These are phyloP conservation scores for Xylaria longipes DNA, from an alignment of 495 filamentous ascomycete species.

Conservation along the genomic window DNA sequence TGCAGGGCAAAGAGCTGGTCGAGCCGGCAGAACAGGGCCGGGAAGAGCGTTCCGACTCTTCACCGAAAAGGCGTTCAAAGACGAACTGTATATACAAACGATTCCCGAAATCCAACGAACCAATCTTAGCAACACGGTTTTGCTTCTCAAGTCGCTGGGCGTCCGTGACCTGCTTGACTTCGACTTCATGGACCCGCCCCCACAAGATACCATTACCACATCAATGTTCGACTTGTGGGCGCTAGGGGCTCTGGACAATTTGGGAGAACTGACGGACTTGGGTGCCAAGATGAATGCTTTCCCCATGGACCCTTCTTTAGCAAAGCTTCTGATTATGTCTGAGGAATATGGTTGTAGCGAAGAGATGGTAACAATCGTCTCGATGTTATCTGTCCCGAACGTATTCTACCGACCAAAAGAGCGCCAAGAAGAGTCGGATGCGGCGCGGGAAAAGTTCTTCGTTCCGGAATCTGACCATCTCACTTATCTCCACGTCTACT, in stretches of 20 bases:
- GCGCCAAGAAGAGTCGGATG: conserved; percentile 94
- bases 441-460: conserved; percentile 97
- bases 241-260: conserved; percentile 88
- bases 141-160: conserved; percentile 92
- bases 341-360: conserved; percentile 90
- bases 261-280: conserved; percentile 87
- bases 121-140: conserved; percentile 91
- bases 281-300: conserved; percentile 96
- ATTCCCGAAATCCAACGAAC: conserved; percentile 99
- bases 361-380: conserved; percentile 97
- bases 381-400: conserved; percentile 95
- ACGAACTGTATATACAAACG: conserved; percentile 96
- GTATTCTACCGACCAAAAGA: conserved; percentile 99
- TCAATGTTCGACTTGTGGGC: conserved; percentile 99
- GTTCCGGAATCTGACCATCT: conserved; percentile 97
- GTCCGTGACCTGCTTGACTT: conserved; percentile 96
- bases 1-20: conserved; percentile 88
- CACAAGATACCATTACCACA: conserved; percentile 97
- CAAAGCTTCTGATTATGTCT: conserved; percentile 90
- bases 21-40: conserved; percentile 93
- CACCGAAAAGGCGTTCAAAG: conserved; percentile 92
- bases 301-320: conserved; percentile 93
- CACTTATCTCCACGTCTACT: conserved; percentile 94
- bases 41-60: conserved; percentile 95
- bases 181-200: conserved; percentile 98